Conservation (phyloP, 306 rosid species). For the Oxytropis ochrocephala region DNA sequence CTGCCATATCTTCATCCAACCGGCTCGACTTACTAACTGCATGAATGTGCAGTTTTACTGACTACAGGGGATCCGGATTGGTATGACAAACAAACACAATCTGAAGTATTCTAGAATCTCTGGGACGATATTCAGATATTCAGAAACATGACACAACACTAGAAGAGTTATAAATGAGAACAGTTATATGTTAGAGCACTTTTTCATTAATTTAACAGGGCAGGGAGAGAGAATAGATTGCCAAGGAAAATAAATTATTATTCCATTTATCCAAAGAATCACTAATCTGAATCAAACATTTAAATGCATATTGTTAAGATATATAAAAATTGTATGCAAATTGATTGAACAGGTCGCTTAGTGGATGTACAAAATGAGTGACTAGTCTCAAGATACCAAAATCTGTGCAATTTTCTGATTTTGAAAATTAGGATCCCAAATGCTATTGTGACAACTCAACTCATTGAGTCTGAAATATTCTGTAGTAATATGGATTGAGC, state of each 20-base stretch:
- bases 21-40: background rate
- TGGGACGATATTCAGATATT: no score
- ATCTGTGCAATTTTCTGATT: slow-evolving; percentile 25
- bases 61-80: background rate
- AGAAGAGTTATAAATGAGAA: no score
- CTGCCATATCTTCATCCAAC: no score
- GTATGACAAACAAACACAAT: no score
- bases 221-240: slow-evolving; percentile 2
- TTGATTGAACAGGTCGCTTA: slow-evolving; percentile 27
- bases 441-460: slow-evolving; percentile 22
- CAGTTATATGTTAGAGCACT: background rate
- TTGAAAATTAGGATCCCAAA: slow-evolving; percentile 29
- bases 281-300: slow-evolving; percentile 29
- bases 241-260: slow-evolving; percentile 22
- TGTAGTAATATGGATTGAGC: slow-evolving; percentile 20
- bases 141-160: no score
- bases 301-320: slow-evolving; percentile 23
- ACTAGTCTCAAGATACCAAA: slow-evolving; percentile 31
- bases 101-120: no score
- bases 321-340: slow-evolving; percentile 18
- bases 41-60: background rate
- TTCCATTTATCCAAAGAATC: slow-evolving; percentile 48
- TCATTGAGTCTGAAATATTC: slow-evolving; percentile 28
- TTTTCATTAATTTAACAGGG: background rate
- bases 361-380: slow-evolving; percentile 50